Evolutionary conservation across 1,284 basidiomycete genomes (phyloP), one percentile per base, ranked within the genome.

Genomic region (Microbotryum intermedium): DNA sequence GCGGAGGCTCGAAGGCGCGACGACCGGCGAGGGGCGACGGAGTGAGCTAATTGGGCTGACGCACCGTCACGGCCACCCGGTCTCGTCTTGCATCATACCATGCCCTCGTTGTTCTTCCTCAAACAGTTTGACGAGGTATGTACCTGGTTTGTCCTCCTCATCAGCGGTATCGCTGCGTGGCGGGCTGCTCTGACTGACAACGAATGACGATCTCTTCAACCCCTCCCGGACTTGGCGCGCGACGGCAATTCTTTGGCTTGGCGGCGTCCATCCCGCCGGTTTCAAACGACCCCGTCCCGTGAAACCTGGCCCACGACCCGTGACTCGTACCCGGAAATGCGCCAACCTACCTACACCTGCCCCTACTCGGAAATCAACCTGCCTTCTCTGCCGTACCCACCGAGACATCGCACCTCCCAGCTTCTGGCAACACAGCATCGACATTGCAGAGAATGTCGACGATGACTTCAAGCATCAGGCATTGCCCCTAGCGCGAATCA

Each of bases 401-500:
- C 25, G 11, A n/a, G 16, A 30, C 7, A 10, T 21, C 16, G 34
- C 29, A 21, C 5, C 28, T 34, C 11, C 30, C 59, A 68, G 66
- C 5, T 91, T 91, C 75, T 91, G 88, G 88, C 86, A 87, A 71
- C 77, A 86, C 42, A 87, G 89, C 69, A 80, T 90, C 55, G 83
- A 86, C 72, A 78, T 82, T 5, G 87, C 87, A 0, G 88, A 90
- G 73, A 81, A 85, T 69, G 86, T 88, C 71, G 86, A 83, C 0
- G 86, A 86, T 42, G 88, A 90, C 74, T 89, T 88, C 69, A 80
- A 87, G 61, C 88, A 90, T 71, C 88, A 88, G 0, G 84, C 86
- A 7, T 77, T 91, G n/a, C 88, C 89, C 7, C 77, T 95, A 39
- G 91, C 91, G 18, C 80, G 91, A 72, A 94, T 95, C 70, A 95